A percentile compares a stretch with the other conserved stretches of the same genome.
phyloP scores from a whole-genome alignment of 345 rosid genomes.

The Psidium guajava region DNA sequence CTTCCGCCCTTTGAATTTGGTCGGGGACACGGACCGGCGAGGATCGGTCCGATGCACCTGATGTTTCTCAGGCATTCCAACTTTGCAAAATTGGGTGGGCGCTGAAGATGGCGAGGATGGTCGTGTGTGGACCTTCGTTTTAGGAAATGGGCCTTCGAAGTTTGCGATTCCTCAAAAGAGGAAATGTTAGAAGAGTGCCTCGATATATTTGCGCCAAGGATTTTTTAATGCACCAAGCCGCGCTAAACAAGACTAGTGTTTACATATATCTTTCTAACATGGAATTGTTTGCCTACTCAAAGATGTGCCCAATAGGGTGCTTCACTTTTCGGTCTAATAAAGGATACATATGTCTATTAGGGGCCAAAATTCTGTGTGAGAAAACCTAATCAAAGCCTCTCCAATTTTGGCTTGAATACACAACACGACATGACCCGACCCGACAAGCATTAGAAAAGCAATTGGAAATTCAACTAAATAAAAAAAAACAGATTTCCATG shows the following conservation, averaged over 20 bases:
- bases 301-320: background rate
- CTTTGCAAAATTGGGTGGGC: background rate
- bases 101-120: background rate
- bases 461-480: background rate
- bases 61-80: background rate
- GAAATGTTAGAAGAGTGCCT: background rate
- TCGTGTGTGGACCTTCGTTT: background rate
- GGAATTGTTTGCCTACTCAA: background rate
- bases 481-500: background rate
- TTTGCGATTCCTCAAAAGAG: background rate
- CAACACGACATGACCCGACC: background rate
- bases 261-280: rapidly evolving
- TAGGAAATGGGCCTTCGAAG: background rate
- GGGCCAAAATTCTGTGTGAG: background rate
- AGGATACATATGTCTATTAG: background rate
- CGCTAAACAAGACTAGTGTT: background rate
- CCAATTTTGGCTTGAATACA: background rate
- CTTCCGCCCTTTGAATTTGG: background rate
- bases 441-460: background rate
- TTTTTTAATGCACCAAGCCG: background rate
- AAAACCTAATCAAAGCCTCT: background rate
- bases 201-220: background rate
- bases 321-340: background rate
- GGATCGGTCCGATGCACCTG: rapidly evolving
- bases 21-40: background rate